A percentile compares a stretch with the other conserved stretches of the same genome.
Conservation (phyloP, 2,329 filamentous ascomycete species). For the Trichoderma asperellum region DNA sequence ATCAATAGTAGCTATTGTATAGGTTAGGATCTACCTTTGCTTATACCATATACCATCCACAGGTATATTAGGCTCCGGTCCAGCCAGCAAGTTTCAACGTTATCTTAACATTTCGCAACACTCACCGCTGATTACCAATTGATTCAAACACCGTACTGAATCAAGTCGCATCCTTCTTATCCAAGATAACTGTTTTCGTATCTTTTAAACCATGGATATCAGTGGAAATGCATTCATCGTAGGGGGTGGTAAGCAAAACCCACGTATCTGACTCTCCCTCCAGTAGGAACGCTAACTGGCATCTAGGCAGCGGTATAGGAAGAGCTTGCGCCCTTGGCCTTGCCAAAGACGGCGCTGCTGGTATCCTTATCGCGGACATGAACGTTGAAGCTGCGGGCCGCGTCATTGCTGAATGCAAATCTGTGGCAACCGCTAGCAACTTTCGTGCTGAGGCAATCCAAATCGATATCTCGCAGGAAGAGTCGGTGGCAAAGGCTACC, state of each 20-base stretch:
- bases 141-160: not conserved
- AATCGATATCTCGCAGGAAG: conserved; percentile 29
- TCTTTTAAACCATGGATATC: not conserved
- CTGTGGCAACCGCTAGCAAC: conserved; percentile 25
- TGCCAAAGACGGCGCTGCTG: conserved; percentile 29
- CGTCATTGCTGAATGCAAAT: conserved; percentile 19
- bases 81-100: not conserved
- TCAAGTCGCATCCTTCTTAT: not conserved
- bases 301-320: conserved; percentile 33
- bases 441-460: conserved; percentile 22
- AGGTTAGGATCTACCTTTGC: not conserved
- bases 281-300: not conserved
- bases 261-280: not conserved
- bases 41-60: not conserved
- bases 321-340: conserved; percentile 28
- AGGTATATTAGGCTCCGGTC: not conserved
- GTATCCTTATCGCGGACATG: conserved; percentile 30
- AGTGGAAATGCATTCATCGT: conserved; percentile 15
- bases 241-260: conserved; percentile 1
- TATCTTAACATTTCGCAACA: not conserved
- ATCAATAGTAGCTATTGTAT: not conserved
- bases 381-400: conserved; percentile 25
- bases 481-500: conserved; percentile 25
- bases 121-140: not conserved
- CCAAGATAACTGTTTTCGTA: not conserved